A percentile compares a stretch with the other conserved stretches of the same genome.
phyloP scores from a whole-genome alignment of 1,139 yeast species.

The Lodderomyces pseudojiufengensis region DNA sequence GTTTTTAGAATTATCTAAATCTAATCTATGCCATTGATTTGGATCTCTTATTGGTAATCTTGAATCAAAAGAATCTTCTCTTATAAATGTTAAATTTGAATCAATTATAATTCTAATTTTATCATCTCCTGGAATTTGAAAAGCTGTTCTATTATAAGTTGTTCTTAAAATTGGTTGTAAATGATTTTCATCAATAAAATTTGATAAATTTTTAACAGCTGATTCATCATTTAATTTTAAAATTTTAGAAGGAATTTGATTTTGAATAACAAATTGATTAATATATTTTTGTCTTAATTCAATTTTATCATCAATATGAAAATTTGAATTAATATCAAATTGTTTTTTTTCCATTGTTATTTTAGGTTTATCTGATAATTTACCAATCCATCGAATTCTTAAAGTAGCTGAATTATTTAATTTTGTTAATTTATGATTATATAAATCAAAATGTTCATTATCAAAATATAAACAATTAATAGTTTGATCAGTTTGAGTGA shows the following conservation, averaged over 20 bases:
- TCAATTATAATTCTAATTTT: constrained; percentile 86
- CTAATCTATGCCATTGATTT: constrained; percentile 84
- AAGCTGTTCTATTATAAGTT: constrained; percentile 87
- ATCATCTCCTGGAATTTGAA: constrained; percentile 97
- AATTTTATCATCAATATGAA: constrained; percentile 56
- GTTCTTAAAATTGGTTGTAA: constrained; percentile 87
- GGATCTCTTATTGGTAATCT: constrained; percentile 90
- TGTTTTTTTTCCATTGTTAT: constrained; percentile 78
- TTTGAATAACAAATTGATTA: constrained; percentile 35
- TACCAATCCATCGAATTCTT: constrained; percentile 90
- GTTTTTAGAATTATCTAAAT: constrained; percentile 72
- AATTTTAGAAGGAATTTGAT: constrained; percentile 23
- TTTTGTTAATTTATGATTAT: constrained; percentile 76
- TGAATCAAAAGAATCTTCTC: constrained; percentile 86
- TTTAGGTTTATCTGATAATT: constrained; percentile 69
- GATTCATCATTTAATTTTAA: constrained; percentile 21
- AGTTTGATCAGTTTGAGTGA: constrained; percentile 55
- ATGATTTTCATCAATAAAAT: constrained; percentile 59
- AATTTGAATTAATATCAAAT: constrained; percentile 52
- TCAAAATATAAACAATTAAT: constrained; percentile 89
- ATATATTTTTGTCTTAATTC: constrained; percentile 66
- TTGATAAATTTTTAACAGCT: constrained; percentile 46
- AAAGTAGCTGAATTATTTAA: constrained; percentile 69
- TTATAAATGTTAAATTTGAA: constrained; percentile 77
- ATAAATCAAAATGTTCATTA: constrained; percentile 74